Evolutionary conservation across 1,139 yeast genomes (phyloP), one percentile per base, ranked within the genome.

Genomic region (Maudiozyma humilis): DNA sequence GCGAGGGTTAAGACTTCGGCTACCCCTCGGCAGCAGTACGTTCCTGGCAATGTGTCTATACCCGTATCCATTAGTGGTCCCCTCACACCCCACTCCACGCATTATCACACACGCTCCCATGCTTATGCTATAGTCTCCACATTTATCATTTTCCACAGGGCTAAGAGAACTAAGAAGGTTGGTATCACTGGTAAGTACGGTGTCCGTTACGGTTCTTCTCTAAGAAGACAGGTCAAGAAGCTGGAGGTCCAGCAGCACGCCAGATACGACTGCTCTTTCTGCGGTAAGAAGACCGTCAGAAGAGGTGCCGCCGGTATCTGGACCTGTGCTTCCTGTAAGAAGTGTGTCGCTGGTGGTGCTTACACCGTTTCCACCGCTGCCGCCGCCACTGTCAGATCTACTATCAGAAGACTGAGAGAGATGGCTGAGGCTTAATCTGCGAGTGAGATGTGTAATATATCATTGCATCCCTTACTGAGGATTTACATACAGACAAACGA

Each of bases 181-280:
- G 99, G 99, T 76, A 91, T 91, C 79, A 91, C 99, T 74, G 99
- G 99, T 82, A 93, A 93, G 81, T 91, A 87, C 82, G 99, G 97
- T 86, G 96, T 91, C 78, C 89, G 98, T 83, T 91, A 91, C 78
- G 97, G 99, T 89, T 91, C 98, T 67, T 93, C 99, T 62, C 82
- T 91, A 75, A 89, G 99, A 85, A 89, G 97, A 80, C 96, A 88
- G 78, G 86, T 95, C 80, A 89, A 89, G 84, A 91, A 91, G 82
- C 79, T 93, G 76, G 98, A 93, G 78, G 84, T 87, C 68, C 96
- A 88, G 76, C 96, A 89, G 74, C 98, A 91, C 77, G 86, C 98
- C 68, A 87, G 86, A 72, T 93, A 91, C 82, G 95, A 86, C 74
- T 91, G 97, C 77, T 82, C 98, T 57, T 91, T 91, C 96, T 91